Evolutionary conservation across 1,284 basidiomycete species (phyloP).

Genomic region (Apiotrichum montevideense): DNA sequence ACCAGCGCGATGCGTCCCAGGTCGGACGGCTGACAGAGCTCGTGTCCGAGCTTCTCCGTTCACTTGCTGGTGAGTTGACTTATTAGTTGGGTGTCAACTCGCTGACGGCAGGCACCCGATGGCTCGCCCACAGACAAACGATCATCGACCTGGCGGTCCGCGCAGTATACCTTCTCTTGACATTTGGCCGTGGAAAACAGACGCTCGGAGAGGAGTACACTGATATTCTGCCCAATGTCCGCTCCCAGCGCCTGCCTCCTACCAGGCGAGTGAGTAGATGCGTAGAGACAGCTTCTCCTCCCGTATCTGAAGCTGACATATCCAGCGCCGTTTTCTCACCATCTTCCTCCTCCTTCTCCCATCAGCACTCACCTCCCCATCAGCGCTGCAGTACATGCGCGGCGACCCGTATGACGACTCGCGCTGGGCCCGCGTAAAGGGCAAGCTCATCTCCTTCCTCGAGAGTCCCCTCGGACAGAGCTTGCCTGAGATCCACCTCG

Average conservation of each 20-base stretch:
- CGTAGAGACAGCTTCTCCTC: background rate
- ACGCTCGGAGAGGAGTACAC: constrained; percentile 89
- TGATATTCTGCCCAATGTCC: constrained; percentile 68
- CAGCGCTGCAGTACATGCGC: constrained; percentile 48
- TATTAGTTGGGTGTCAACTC: too few species aligned
- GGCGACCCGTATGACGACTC: constrained; percentile 8
- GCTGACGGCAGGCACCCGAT: constrained; percentile 62
- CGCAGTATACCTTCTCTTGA: constrained; percentile 67
- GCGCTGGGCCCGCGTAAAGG: constrained; percentile 6
- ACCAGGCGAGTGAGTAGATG: constrained; percentile 19
- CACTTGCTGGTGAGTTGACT: constrained; percentile 62
- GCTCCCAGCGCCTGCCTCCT: constrained; percentile 19
- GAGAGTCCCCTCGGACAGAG: constrained; percentile 33
- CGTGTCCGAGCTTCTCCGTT: constrained; percentile 64
- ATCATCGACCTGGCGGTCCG: constrained; percentile 68
- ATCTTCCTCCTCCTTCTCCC: constrained; percentile 57
- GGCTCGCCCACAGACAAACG: constrained; percentile 73
- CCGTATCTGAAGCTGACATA: background rate
- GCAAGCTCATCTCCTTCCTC: constrained; percentile 21
- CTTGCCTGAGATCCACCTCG: constrained; percentile 64
- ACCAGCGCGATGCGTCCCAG: constrained; percentile 77
- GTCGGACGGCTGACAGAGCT: constrained; percentile 68
- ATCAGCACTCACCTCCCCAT: constrained; percentile 52
- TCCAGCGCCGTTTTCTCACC: constrained; percentile 54
- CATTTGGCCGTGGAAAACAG: constrained; percentile 71